A percentile compares a stretch with the other conserved stretches of the same genome.
These are phyloP conservation scores for Hemileia vastatrix DNA, from an alignment of 1,284 basidiomycete genomes.

Conservation along the genomic window DNA sequence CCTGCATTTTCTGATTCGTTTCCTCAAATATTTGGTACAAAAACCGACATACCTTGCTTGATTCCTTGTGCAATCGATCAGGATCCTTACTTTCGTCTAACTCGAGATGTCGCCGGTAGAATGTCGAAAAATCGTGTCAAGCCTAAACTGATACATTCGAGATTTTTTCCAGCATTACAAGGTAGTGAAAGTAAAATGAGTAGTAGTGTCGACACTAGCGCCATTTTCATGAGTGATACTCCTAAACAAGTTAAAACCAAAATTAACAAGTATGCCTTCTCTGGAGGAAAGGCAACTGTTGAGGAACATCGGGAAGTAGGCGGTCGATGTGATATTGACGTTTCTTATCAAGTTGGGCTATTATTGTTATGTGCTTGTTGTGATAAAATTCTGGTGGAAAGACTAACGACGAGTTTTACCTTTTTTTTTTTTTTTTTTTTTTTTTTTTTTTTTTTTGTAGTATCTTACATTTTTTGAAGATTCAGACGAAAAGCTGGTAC, in stretches of 20 bases:
- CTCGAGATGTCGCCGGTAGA: conserved; percentile 83
- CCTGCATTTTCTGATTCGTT: conserved; percentile 98
- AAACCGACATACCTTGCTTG: conserved; percentile 74
- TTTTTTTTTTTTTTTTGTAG: not conserved
- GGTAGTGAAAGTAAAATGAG: conserved; percentile 99
- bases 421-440: not conserved
- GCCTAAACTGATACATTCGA: conserved; percentile 81
- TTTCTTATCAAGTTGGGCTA: conserved; percentile 74
- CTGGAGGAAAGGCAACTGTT: conserved; percentile 62
- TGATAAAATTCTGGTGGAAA: too few species aligned
- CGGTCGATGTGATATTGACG: conserved; percentile 90
- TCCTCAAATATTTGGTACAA: conserved; percentile 88
- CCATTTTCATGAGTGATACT: conserved; percentile 93
- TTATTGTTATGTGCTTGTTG: not conserved
- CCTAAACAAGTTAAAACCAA: conserved; percentile 94
- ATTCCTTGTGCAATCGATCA: conserved; percentile 99
- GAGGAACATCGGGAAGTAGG: conserved; percentile 83
- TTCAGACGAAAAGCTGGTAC: conserved; percentile 6
- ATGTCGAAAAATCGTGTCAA: conserved; percentile 90
- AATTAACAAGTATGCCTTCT: conserved; percentile 61
- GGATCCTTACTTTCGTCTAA: conserved; percentile 72
- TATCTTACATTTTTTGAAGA: conserved; percentile 20
- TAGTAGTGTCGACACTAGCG: conserved; percentile 77
- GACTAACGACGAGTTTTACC: too few species aligned
- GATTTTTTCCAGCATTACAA: conserved; percentile 97